Evolutionary conservation across 2,329 filamentous ascomycete species (phyloP).

Genomic region (Epichloe coenophiala): DNA sequence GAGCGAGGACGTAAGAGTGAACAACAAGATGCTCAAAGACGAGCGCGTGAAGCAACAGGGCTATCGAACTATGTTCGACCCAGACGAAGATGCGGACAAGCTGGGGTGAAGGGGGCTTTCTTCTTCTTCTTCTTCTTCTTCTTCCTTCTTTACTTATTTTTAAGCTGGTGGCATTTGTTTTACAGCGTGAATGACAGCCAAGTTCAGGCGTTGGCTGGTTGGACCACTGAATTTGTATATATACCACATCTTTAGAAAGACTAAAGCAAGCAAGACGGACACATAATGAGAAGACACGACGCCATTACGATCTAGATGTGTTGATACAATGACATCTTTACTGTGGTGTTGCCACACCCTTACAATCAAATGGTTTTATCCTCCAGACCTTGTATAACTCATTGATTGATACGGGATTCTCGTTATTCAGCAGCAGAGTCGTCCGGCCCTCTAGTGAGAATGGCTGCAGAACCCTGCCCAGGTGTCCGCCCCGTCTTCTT

Average conservation of each 20-base stretch:
- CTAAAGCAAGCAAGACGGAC: background rate
- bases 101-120: slow-evolving; percentile 43
- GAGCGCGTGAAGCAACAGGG: slow-evolving; percentile 55
- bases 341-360: slow-evolving; percentile 11
- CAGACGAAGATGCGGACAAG: slow-evolving; percentile 60
- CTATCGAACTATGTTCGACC: slow-evolving; percentile 58
- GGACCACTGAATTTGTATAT: slow-evolving; percentile 15
- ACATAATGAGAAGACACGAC: background rate
- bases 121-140: too few species aligned
- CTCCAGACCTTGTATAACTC: background rate
- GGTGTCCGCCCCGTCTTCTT: slow-evolving; percentile 76
- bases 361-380: background rate
- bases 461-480: slow-evolving; percentile 57
- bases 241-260: background rate
- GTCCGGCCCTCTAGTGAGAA: slow-evolving; percentile 51
- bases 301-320: slow-evolving; percentile 10
- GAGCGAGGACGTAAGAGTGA: slow-evolving; percentile 76
- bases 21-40: slow-evolving; percentile 86
- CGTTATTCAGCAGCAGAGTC: slow-evolving; percentile 24
- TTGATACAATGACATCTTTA: slow-evolving; percentile 23
- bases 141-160: background rate
- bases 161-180: background rate
- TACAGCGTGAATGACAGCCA: slow-evolving; percentile 3
- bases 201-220: slow-evolving; percentile 17
- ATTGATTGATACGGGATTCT: slow-evolving; percentile 1